Evolutionary conservation across 805 yeast species (phyloP).

Genomic region (Saccharomycopsis sp.): DNA sequence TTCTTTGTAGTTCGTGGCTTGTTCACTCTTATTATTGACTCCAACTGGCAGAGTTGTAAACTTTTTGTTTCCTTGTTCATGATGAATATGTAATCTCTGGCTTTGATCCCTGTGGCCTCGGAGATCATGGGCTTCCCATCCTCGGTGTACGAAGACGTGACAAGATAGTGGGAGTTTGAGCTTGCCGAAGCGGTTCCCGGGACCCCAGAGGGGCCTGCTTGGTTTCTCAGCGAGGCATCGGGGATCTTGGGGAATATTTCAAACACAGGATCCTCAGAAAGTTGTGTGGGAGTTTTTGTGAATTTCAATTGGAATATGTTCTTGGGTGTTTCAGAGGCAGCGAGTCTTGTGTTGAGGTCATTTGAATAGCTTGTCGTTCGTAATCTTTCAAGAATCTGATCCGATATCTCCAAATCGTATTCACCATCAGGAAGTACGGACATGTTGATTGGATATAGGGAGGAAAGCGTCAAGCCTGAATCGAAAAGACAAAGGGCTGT

Average conservation of each 20-base stretch:
- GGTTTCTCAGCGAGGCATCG: too few relatives aligned
- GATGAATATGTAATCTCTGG: constrained; percentile 15
- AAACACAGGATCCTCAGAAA: constrained; percentile 1
- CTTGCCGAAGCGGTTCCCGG: constrained; percentile 2
- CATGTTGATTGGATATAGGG: too few relatives aligned
- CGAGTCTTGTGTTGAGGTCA: too few relatives aligned
- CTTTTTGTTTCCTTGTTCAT: constrained; percentile 7
- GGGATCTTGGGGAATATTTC: constrained; percentile 10
- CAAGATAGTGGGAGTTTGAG: too few relatives aligned
- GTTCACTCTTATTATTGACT: constrained; percentile 14
- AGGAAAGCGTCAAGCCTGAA: too few relatives aligned
- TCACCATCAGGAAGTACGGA: constrained; percentile 20
- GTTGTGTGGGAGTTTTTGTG: constrained; percentile 2
- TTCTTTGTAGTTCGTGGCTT: constrained; percentile 16
- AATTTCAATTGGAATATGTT: constrained; percentile 3
- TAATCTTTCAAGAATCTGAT: neutral
- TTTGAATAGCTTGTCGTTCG: too few relatives aligned
- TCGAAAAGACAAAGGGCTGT: too few relatives aligned
- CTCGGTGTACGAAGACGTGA: constrained; percentile 1
- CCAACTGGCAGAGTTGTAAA: constrained; percentile 9
- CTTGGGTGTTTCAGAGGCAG: neutral
- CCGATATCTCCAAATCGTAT: constrained; percentile 15
- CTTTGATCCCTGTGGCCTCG: constrained; percentile 8
- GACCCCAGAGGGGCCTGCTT: neutral
- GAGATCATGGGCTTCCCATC: constrained; percentile 2